A percentile compares a stretch with the other conserved stretches of the same genome.
These are phyloP conservation scores for Erysimum cheiri DNA, from an alignment of 441 rosid genomes.

Conservation along the genomic window DNA sequence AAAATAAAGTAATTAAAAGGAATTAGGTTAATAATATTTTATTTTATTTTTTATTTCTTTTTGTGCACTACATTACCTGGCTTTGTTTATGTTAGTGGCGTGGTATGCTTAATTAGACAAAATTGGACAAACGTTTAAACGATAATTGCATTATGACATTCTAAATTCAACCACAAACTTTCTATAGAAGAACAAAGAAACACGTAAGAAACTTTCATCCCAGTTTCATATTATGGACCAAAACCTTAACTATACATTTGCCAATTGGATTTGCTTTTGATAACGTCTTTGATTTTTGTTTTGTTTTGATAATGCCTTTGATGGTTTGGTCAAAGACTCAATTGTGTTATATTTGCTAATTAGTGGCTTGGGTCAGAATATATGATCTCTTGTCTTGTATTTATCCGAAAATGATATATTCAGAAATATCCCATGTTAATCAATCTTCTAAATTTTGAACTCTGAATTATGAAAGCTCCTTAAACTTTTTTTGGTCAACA, in stretches of 20 bases:
- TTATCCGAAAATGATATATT: slow-evolving; percentile 31
- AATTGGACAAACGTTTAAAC: slow-evolving; percentile 21
- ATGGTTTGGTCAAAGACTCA: slow-evolving; percentile 46
- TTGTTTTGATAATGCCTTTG: slow-evolving; percentile 31
- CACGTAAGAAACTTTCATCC: slow-evolving; percentile 40
- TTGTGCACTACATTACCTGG: slow-evolving; percentile 18
- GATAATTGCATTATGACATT: slow-evolving; percentile 36
- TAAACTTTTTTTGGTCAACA: slow-evolving; percentile 16
- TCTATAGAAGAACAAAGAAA: slow-evolving; percentile 41
- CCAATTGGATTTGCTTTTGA: slow-evolving; percentile 34
- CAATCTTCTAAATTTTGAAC: slow-evolving; percentile 20
- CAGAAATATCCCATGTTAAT: slow-evolving; percentile 26
- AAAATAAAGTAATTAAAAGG: background rate
- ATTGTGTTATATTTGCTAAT: slow-evolving; percentile 35
- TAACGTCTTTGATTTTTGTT: slow-evolving; percentile 44
- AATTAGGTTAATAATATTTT: no score
- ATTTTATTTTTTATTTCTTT: background rate
- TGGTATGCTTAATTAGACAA: slow-evolving; percentile 30
- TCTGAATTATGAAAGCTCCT: background rate
- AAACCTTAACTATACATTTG: slow-evolving; percentile 25
- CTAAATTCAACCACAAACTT: slow-evolving; percentile 37
- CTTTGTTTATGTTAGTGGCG: slow-evolving; percentile 34
- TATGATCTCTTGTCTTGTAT: slow-evolving; percentile 26
- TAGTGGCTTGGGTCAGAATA: slow-evolving; percentile 23
- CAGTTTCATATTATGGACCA: slow-evolving; percentile 37